A percentile compares a stretch with the other conserved stretches of the same genome.
These are phyloP conservation scores for Elongisporangium prolatum DNA, from an alignment of 352 stramenopile species.

Conservation along the genomic window DNA sequence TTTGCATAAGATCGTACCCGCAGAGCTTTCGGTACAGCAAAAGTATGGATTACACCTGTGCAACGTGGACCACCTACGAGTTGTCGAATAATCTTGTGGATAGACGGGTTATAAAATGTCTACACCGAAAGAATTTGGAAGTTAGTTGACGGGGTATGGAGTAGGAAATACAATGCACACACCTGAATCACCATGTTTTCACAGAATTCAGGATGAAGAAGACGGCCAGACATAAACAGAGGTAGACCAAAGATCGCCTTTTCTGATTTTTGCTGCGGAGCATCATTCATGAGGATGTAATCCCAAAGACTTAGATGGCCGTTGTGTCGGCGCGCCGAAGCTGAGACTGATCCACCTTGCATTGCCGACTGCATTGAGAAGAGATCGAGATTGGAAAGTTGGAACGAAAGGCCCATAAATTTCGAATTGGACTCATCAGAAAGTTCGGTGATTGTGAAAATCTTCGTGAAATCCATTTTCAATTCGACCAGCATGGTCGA, in stretches of 20 bases:
- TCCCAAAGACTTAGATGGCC: slow-evolving; percentile 59
- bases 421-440: slow-evolving; percentile 85
- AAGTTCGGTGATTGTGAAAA: slow-evolving; percentile 85
- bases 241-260: slow-evolving; percentile 78
- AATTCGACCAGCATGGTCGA: slow-evolving; percentile 83
- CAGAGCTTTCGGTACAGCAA: slow-evolving; percentile 34
- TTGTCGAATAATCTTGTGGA: slow-evolving; percentile 82
- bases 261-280: slow-evolving; percentile 52
- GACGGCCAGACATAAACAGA: slow-evolving; percentile 79
- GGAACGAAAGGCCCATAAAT: slow-evolving; percentile 77
- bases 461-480: slow-evolving; percentile 82
- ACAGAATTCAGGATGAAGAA: slow-evolving; percentile 77
- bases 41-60: slow-evolving; percentile 70
- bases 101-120: slow-evolving; percentile 82
- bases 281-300: slow-evolving; percentile 55
- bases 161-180: background rate
- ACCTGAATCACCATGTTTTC: slow-evolving; percentile 85
- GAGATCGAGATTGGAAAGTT: slow-evolving; percentile 28
- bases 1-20: slow-evolving; percentile 21
- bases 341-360: background rate
- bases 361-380: background rate
- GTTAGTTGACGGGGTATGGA: background rate
- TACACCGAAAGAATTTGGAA: slow-evolving; percentile 11
- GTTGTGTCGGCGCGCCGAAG: background rate
- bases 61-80: slow-evolving; percentile 70